Conservation (phyloP, 768 basidiomycete genomes). For the Lactarius deliciosus region DNA sequence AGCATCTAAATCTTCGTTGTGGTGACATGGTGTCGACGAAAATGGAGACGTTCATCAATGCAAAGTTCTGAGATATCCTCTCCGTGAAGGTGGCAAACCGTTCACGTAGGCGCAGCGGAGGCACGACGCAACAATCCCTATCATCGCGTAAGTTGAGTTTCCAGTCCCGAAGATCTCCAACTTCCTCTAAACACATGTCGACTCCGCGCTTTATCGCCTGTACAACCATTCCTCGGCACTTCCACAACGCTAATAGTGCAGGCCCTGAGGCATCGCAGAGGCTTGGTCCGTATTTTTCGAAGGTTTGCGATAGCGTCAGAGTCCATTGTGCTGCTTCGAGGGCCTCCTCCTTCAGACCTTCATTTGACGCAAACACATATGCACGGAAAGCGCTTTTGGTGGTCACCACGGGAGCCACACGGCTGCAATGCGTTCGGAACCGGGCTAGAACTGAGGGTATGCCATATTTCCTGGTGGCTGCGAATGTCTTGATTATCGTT, state of each 20-base stretch:
- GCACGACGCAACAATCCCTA: background rate
- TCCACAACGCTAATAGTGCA: slow-evolving; percentile 14
- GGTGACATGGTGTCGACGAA: slow-evolving; percentile 5
- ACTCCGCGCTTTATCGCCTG: background rate
- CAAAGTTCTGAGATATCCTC: background rate
- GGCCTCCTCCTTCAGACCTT: slow-evolving; percentile 10
- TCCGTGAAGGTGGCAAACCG: background rate
- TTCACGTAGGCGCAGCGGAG: background rate
- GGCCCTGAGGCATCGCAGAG: slow-evolving; percentile 10
- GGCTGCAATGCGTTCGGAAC: slow-evolving; percentile 4
- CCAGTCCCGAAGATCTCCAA: slow-evolving; percentile 11
- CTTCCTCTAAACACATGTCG: background rate
- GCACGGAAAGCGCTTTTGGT: slow-evolving; percentile 11
- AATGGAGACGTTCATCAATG: background rate
- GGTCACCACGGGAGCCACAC: slow-evolving; percentile 3
- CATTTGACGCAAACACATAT: slow-evolving; percentile 8
- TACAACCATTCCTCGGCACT: background rate
- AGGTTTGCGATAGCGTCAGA: slow-evolving; percentile 1
- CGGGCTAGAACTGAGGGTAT: slow-evolving; percentile 7
- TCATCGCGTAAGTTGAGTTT: background rate
- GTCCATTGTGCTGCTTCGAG: slow-evolving; percentile 9
- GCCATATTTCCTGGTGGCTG: slow-evolving; percentile 7
- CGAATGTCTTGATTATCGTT: slow-evolving; percentile 7
- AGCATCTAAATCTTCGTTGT: background rate
- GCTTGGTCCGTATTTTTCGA: slow-evolving; percentile 2